Evolutionary conservation across 345 rosid species (phyloP).

Genomic region (Syzygium aromaticum): DNA sequence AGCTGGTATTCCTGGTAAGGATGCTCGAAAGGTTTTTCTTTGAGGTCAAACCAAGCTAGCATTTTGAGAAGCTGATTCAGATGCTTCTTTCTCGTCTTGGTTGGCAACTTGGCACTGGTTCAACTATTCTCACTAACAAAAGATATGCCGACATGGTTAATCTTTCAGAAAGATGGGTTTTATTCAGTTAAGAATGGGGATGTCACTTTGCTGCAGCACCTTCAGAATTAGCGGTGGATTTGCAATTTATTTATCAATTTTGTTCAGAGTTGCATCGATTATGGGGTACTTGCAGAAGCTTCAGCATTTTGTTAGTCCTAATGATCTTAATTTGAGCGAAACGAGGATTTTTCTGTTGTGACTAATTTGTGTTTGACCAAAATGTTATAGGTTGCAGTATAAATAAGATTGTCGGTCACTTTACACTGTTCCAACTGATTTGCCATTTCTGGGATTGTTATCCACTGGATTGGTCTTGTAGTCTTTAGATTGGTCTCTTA

Average conservation of each 20-base stretch:
- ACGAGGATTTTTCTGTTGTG: background rate
- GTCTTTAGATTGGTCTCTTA: background rate
- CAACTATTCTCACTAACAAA: background rate
- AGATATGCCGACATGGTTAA: background rate
- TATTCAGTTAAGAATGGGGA: background rate
- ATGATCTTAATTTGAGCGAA: background rate
- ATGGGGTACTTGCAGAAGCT: background rate
- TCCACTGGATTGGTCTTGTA: background rate
- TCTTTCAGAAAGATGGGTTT: background rate
- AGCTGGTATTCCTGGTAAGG: background rate
- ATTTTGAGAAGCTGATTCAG: background rate
- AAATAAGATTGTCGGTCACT: background rate
- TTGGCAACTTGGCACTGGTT: background rate
- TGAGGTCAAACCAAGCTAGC: background rate
- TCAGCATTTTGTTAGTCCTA: background rate
- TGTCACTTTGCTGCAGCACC: background rate
- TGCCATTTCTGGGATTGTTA: background rate
- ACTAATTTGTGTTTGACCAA: background rate
- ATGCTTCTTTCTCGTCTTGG: background rate
- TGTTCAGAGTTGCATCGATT: background rate
- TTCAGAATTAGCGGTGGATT: background rate
- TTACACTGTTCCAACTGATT: background rate
- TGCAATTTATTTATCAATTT: background rate
- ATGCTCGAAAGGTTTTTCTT: background rate
- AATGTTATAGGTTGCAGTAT: background rate